phyloP scores from a whole-genome alignment of 495 filamentous ascomycete species.

The Antarctomyces pellizariae region DNA sequence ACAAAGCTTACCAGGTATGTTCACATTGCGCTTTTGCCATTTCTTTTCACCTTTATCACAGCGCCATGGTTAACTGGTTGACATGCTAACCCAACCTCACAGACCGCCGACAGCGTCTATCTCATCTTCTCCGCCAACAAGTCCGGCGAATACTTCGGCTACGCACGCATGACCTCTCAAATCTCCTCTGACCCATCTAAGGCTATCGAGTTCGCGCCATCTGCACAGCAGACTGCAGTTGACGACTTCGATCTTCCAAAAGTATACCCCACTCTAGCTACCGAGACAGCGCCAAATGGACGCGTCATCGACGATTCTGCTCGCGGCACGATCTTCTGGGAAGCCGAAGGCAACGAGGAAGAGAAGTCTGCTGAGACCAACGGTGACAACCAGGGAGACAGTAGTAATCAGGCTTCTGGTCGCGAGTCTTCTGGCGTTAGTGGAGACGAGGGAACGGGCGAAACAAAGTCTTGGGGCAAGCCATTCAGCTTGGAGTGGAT shows the following conservation, averaged over 20 bases:
- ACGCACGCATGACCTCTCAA: conserved; percentile 72
- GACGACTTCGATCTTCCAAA: conserved; percentile 41
- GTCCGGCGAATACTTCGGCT: conserved; percentile 93
- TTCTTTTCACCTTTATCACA: not conserved
- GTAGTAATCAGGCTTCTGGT: conserved; percentile 14
- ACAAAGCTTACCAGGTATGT: conserved; percentile 64
- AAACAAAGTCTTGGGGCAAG: conserved; percentile 59
- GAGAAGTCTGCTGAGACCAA: conserved; percentile 21
- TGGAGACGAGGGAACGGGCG: conserved; percentile 15
- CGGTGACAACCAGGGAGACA: conserved; percentile 11
- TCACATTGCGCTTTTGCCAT: too few species aligned
- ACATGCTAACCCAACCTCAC: not conserved
- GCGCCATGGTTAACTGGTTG: not conserved
- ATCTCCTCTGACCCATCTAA: conserved; percentile 56
- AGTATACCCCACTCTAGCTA: conserved; percentile 57
- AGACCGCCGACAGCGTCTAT: conserved; percentile 76
- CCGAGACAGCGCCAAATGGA: conserved; percentile 58
- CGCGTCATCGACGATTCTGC: conserved; percentile 84
- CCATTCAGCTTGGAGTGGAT: conserved; percentile 89
- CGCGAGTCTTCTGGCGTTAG: conserved; percentile 14
- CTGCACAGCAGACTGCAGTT: conserved; percentile 22
- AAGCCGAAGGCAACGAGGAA: conserved; percentile 40
- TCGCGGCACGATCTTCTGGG: conserved; percentile 93
- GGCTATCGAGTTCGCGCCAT: conserved; percentile 37
- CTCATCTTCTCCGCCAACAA: conserved; percentile 96